Evolutionary conservation across 768 basidiomycete species (phyloP).

Genomic region (Tephrocybe sp.): DNA sequence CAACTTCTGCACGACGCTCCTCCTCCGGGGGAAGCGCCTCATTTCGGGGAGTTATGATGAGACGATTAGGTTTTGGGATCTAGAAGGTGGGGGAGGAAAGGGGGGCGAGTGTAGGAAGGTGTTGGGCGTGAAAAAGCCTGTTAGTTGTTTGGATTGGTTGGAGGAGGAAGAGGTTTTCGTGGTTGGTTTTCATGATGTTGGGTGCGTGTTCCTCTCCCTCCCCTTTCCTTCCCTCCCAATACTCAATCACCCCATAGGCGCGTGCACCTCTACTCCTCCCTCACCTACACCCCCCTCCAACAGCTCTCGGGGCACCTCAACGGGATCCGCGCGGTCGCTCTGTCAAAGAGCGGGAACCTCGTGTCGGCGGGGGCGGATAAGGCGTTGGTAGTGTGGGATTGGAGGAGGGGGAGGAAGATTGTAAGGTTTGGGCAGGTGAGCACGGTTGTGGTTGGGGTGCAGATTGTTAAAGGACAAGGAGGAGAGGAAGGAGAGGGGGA

Average conservation of each 20-base stretch:
- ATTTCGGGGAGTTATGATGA: conserved; percentile 93
- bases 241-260: conserved; percentile 46
- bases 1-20: conserved; percentile 83
- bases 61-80: conserved; percentile 91
- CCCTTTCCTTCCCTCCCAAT: background rate
- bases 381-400: conserved; percentile 87
- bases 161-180: conserved; percentile 89
- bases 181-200: conserved; percentile 91
- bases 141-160: conserved; percentile 87
- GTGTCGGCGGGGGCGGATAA: conserved; percentile 81
- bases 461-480: conserved; percentile 60
- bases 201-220: conserved; percentile 42
- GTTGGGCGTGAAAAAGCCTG: conserved; percentile 85
- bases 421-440: conserved; percentile 93
- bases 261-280: conserved; percentile 84
- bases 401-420: conserved; percentile 86
- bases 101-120: conserved; percentile 60
- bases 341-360: conserved; percentile 81
- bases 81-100: conserved; percentile 37
- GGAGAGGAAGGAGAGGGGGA: conserved; percentile 65
- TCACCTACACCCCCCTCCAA: conserved; percentile 82
- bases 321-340: conserved; percentile 86
- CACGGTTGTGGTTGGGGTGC: conserved; percentile 88
- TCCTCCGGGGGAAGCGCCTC: conserved; percentile 74
- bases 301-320: conserved; percentile 86